A percentile compares a stretch with the other conserved stretches of the same genome.
These are phyloP conservation scores for Moricandia arvensis DNA, from an alignment of 345 rosid species.

Conservation along the genomic window DNA sequence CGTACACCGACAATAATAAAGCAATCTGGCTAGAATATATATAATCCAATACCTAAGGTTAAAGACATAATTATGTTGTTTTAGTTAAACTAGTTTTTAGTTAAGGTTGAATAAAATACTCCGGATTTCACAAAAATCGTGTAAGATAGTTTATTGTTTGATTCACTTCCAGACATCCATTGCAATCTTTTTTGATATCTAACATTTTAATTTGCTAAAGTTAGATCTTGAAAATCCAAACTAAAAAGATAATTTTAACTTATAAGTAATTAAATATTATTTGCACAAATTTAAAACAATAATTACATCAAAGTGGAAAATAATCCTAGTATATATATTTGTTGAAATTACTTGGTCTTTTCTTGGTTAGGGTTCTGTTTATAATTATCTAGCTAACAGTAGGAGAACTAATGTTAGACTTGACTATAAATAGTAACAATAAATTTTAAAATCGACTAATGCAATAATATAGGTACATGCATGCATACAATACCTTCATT, in stretches of 20 bases:
- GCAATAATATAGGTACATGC: neutral
- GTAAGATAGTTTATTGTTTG: neutral
- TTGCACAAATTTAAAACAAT: neutral
- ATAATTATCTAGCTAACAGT: too few species aligned
- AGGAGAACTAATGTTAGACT: too few species aligned
- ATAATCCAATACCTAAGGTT: neutral
- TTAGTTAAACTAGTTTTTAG: neutral
- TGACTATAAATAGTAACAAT: too few species aligned
- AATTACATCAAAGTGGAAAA: neutral
- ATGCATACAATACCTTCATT: neutral
- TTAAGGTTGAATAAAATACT: neutral
- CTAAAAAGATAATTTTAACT: too few species aligned
- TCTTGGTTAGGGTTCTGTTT: neutral
- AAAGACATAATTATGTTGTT: neutral
- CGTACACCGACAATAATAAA: conserved; percentile 23
- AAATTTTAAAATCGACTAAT: too few species aligned
- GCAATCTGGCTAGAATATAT: neutral
- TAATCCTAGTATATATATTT: neutral
- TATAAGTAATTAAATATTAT: neutral
- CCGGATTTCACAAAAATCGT: neutral
- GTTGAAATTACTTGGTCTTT: neutral
- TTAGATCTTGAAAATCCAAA: neutral
- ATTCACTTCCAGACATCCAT: neutral
- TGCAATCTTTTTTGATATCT: neutral
- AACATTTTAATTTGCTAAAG: neutral